Conservation (phyloP, 345 rosid genomes). For the Heritiera littoralis region DNA sequence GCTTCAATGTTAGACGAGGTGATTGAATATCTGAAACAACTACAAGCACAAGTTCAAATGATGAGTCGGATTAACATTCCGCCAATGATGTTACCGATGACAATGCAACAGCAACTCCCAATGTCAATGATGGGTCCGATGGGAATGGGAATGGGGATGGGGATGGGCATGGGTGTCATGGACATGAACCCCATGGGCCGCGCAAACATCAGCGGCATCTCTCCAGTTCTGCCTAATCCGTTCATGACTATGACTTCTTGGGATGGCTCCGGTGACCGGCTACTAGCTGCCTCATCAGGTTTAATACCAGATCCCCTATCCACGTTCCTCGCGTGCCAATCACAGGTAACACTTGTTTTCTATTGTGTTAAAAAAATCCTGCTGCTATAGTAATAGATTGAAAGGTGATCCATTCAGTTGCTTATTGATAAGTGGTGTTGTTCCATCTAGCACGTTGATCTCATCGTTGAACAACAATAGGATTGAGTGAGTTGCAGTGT, state of each 20-base stretch:
- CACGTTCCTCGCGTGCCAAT: conserved; percentile 67
- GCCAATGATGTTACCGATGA: conserved; percentile 75
- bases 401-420: too few species aligned
- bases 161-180: conserved; percentile 55
- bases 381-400: neutral
- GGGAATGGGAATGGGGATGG: conserved; percentile 58
- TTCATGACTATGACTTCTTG: conserved; percentile 68
- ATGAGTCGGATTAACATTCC: conserved; percentile 75
- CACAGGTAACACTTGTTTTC: conserved; percentile 49
- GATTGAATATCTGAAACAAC: conserved; percentile 86
- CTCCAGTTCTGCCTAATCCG: conserved; percentile 52
- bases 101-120: conserved; percentile 89
- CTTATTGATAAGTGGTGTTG: too few species aligned
- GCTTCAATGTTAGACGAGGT: conserved; percentile 98
- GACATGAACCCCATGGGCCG: conserved; percentile 66
- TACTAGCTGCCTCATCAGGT: conserved; percentile 40
- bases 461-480: too few species aligned
- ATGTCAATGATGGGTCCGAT: conserved; percentile 77
- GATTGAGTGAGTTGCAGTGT: too few species aligned
- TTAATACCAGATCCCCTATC: conserved; percentile 60
- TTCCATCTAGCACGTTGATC: too few species aligned
- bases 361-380: neutral
- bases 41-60: conserved; percentile 86
- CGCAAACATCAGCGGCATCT: conserved; percentile 37
- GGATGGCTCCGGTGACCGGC: conserved; percentile 51